Evolutionary conservation across 2,329 filamentous ascomycete species (phyloP).

Genomic region (Cryphonectria japonica): DNA sequence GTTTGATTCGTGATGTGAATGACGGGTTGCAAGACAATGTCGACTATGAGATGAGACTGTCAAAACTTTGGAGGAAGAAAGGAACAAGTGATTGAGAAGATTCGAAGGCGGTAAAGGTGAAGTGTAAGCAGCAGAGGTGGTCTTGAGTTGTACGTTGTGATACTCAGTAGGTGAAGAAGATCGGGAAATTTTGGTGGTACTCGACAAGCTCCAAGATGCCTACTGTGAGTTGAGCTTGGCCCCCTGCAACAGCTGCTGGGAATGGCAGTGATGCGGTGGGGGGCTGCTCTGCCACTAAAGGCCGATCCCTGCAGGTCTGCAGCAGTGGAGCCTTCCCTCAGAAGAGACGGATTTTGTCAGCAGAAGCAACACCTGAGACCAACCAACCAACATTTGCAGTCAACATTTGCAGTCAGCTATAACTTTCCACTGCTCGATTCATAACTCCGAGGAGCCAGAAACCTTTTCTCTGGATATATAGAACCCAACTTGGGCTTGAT

Average conservation of each 20-base stretch:
- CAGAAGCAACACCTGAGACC: background rate
- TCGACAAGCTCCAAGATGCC: constrained; percentile 1
- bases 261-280: background rate
- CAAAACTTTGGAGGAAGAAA: background rate
- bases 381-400: background rate
- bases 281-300: constrained; percentile 11
- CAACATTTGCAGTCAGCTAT: background rate
- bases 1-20: constrained; percentile 6
- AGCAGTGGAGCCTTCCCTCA: background rate
- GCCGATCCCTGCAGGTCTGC: constrained; percentile 8
- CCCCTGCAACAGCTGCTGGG: constrained; percentile 24
- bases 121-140: background rate
- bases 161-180: constrained; percentile 2
- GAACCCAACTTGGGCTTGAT: background rate
- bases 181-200: constrained; percentile 23
- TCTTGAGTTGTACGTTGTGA: background rate
- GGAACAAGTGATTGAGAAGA: too few relatives aligned
- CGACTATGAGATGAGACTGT: background rate
- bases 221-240: constrained; percentile 19
- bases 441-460: background rate
- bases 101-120: background rate
- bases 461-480: background rate
- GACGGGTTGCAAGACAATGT: background rate
- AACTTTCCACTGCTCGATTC: background rate
- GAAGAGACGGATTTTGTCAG: background rate